Conservation (phyloP, 495 filamentous ascomycete genomes). For the Talaromyces wortmannii region DNA sequence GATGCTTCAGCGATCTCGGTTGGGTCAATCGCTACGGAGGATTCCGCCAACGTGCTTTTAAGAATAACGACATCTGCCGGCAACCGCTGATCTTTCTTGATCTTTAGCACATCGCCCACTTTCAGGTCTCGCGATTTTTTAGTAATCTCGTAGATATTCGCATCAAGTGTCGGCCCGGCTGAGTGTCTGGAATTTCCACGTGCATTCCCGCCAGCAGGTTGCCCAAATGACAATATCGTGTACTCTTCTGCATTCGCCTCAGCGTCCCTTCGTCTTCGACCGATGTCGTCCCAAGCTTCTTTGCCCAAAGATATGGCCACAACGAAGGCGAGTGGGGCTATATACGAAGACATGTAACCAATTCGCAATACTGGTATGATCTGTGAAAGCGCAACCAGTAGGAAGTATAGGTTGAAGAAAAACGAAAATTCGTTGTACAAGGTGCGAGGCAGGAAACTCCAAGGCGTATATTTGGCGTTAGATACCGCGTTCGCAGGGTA, state of each 20-base stretch:
- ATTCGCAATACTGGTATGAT: constrained; percentile 83
- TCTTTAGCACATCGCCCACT: constrained; percentile 89
- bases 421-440: constrained; percentile 99
- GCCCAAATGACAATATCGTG: constrained; percentile 64
- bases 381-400: constrained; percentile 91
- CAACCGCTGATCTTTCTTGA: constrained; percentile 84
- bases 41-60: constrained; percentile 58
- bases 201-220: constrained; percentile 21
- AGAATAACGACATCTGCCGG: constrained; percentile 93
- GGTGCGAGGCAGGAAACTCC: constrained; percentile 88
- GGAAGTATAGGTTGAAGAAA: constrained; percentile 99
- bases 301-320: constrained; percentile 88
- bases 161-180: constrained; percentile 4
- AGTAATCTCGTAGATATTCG: constrained; percentile 44
- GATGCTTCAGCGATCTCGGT: not conserved
- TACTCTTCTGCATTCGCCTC: constrained; percentile 95
- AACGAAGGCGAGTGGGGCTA: constrained; percentile 88
- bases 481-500: constrained; percentile 72
- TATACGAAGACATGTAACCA: constrained; percentile 90
- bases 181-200: constrained; percentile 8
- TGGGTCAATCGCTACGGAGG: constrained; percentile 1
- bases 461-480: constrained; percentile 97
- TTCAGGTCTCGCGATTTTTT: constrained; percentile 85
- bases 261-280: constrained; percentile 72
- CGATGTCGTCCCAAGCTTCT: constrained; percentile 92